Evolutionary conservation across 2,329 filamentous ascomycete species (phyloP).

Genomic region (Drechslera avenae): DNA sequence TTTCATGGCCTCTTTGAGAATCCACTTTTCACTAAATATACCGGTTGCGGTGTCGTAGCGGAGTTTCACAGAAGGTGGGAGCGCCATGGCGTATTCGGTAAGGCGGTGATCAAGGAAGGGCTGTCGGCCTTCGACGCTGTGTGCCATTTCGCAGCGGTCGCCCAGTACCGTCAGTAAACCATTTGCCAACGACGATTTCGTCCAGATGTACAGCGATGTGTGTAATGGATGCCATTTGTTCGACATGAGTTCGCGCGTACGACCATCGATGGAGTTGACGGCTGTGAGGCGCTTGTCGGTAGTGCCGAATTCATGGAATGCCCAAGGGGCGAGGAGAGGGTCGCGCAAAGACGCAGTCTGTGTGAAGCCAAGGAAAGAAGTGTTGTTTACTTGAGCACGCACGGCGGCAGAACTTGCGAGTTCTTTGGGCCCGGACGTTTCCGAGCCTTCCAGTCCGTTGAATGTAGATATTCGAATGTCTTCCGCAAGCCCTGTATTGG

Average conservation of each 20-base stretch:
- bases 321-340: constrained; percentile 18
- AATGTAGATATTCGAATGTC: constrained; percentile 16
- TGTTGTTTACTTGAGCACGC: constrained; percentile 22
- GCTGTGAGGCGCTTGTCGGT: constrained; percentile 19
- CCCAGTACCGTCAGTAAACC: constrained; percentile 52
- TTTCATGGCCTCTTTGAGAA: constrained; percentile 57
- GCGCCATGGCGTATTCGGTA: constrained; percentile 47
- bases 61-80: constrained; percentile 48
- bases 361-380: constrained; percentile 21
- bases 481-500: constrained; percentile 14
- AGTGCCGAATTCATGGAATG: constrained; percentile 15
- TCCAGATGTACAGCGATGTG: constrained; percentile 34
- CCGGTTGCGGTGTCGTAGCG: constrained; percentile 30
- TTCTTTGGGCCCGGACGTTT: constrained; percentile 18
- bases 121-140: constrained; percentile 49
- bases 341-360: constrained; percentile 13
- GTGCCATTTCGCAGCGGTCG: constrained; percentile 54
- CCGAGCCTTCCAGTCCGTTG: constrained; percentile 12
- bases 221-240: constrained; percentile 34
- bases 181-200: constrained; percentile 27
- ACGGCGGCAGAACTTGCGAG: constrained; percentile 17
- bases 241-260: constrained; percentile 28
- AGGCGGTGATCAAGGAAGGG: constrained; percentile 51
- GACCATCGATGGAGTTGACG: constrained; percentile 32
- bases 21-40: constrained; percentile 54